Base-by-base conservation (phyloP, 2,329 filamentous ascomycete genomes). In the Pseudogymnoascus sp. region DNA sequence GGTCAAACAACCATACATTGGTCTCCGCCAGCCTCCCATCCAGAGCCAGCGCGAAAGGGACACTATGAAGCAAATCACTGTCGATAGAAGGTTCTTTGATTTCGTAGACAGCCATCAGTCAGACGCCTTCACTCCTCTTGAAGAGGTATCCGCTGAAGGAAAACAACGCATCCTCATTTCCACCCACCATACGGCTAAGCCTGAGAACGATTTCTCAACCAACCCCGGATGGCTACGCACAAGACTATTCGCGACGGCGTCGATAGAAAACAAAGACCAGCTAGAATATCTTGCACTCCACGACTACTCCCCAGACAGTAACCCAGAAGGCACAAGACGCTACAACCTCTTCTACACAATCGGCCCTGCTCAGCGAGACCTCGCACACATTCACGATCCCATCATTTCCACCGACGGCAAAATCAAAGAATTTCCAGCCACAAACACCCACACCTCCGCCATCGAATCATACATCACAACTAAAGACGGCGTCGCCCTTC, bases 301-400 rank as follows among this genome's bases (percentile, higher is more conserved):
- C 71, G 90, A 95, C 66, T 95, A 86, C 70, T 76, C 80, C 6
- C 80, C 82, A 22, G 69, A 80, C 50, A 90, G 91, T 64, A 88
- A 86, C 0, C 75, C 92, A 0, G 83, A 77, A 1, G 86, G 86
- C 0, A 75, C 80, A 0, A 80, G 88, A 15, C 78, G 79, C 0
- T 94, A 90, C 73, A 77, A 82, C 35, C 82, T 92, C 64, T 89
- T 90, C 72, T 92, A 94, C 72, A 85, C 87, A 9, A 95, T 96
- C 69, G 89, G 90, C 0, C 82, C 88, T 0, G 89, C 83, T 0
- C 85, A 89, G 0, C 81, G 89, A 22, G 87, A 93, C 66, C 77
- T 93, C 3, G 68, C 77, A 0, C 79, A 82, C 5, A 74, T 90
- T 1, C 76, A 81, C n/a, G 18, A 12, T 12, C 36, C 35, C 33